Base-by-base conservation (phyloP, 2,329 filamentous ascomycete genomes). In the Fonsecaea nubica region DNA sequence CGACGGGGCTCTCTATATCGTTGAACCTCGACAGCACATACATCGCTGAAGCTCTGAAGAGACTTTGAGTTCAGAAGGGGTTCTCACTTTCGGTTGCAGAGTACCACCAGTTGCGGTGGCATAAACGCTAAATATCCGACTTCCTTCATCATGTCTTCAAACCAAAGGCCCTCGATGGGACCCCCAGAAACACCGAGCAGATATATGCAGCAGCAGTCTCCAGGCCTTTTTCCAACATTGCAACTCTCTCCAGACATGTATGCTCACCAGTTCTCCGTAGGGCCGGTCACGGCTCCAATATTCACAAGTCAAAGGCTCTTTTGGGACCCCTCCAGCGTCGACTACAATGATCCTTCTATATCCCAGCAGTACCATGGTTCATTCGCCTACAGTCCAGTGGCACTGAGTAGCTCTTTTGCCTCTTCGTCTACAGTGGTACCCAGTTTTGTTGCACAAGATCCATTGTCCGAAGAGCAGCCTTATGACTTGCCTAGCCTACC, bases 231-330 rank as follows among this genome's bases (percentile, higher is more conserved):
- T 72, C 79, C 81, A 4, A 82, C 81, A 64, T 75, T 87, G 33
- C 85, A 86, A 61, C 85, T 86, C 68, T 87, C 86, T 2, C 85
- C 85, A 5, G 84, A 87, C 65, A 77, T 86, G 65, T 84, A 87
- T 69, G 83, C 50, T 81, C 85, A 67, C 78, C 78, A 30, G 80
- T 82, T 45, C 58, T 58, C 64, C 36, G 75, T 82, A n/a, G 84
- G 83, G 30, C 81, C 85, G 9, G 80, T 83, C 58, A 83, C 84
- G 9, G 86, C 85, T n/a, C 85, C 86, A 32, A 81, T 83, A 57
- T 83, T 85, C 68, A 83, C 86, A 36, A 85, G 87, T 60, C 79
- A 84, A 45, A 79, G 81, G 59, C 74, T 85, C 21, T 81, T 85
- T 64, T 83, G 82, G 80, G 82, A 84, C 54, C 75, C 80, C 61